Evolutionary conservation across 192 early-diverging fungal genomes (phyloP).

Genomic region (Ambispora gerdemannii): DNA sequence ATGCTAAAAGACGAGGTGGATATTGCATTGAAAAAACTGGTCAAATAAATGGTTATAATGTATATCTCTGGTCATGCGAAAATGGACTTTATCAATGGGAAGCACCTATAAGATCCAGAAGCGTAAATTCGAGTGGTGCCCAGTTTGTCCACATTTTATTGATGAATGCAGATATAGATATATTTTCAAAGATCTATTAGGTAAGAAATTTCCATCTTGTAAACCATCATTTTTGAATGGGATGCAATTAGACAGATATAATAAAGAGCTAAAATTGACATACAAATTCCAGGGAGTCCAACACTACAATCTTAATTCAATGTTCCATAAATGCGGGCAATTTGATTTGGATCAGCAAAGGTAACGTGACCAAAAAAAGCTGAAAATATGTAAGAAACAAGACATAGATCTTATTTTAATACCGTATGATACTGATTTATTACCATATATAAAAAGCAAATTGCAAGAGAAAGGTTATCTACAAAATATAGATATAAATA

Average conservation of each 20-base stretch:
- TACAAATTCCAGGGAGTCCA: conserved; percentile 1
- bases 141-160: background rate
- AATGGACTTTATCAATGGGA: conserved; percentile 9
- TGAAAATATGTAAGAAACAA: background rate
- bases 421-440: background rate
- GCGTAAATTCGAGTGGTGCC: conserved; percentile 16
- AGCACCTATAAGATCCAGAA: background rate
- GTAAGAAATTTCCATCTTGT: too few species aligned
- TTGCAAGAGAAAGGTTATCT: background rate
- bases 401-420: background rate
- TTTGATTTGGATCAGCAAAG: conserved; percentile 6
- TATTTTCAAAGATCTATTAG: too few species aligned
- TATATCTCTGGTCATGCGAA: too few species aligned
- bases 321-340: background rate
- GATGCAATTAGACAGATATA: background rate
- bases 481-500: background rate
- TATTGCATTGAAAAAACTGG: conserved; percentile 11
- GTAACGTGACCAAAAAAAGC: background rate
- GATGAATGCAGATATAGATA: background rate
- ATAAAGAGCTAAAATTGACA: too few species aligned
- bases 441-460: background rate
- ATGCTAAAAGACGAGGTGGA: background rate
- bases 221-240: conserved; percentile 18
- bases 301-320: background rate
- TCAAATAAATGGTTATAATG: conserved; percentile 15